Percentiles rank a stretch among this genome's conserved stretches.
phyloP scores from a whole-genome alignment of 2,329 filamentous ascomycete genomes.

The Colletotrichum coccodes region DNA sequence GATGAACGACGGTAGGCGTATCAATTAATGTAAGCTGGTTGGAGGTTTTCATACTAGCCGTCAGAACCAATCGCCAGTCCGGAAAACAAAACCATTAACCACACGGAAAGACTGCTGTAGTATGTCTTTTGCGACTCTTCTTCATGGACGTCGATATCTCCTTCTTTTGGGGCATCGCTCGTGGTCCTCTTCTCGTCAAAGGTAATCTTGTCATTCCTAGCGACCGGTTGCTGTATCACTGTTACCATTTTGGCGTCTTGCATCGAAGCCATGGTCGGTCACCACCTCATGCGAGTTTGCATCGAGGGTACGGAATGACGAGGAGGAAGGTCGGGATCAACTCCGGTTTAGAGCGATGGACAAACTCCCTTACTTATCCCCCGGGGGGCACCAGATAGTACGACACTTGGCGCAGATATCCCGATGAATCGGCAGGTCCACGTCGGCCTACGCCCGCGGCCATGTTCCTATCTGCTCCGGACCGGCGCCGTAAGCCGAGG shows the following conservation, averaged over 20 bases:
- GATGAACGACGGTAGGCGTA: constrained; percentile 3
- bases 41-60: constrained; percentile 45
- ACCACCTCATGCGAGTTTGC: background rate
- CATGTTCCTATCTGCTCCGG: constrained; percentile 17
- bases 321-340: background rate
- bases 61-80: constrained; percentile 58
- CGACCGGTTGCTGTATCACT: too few relatives aligned
- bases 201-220: background rate
- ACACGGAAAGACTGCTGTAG: constrained; percentile 53
- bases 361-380: background rate
- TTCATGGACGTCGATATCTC: background rate
- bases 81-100: constrained; percentile 55
- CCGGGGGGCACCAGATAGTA: background rate
- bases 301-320: too few relatives aligned
- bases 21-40: background rate
- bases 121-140: constrained; percentile 37
- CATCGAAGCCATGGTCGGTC: background rate
- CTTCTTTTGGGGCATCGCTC: background rate
- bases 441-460: background rate
- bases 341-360: background rate
- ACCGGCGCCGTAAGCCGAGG: constrained; percentile 12
- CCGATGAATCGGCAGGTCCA: background rate
- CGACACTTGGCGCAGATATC: background rate
- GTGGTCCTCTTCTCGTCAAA: background rate
- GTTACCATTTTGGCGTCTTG: background rate